Evolutionary conservation across 257 asterid genomes (phyloP).

Genomic region (Paraleonurus japonicus): DNA sequence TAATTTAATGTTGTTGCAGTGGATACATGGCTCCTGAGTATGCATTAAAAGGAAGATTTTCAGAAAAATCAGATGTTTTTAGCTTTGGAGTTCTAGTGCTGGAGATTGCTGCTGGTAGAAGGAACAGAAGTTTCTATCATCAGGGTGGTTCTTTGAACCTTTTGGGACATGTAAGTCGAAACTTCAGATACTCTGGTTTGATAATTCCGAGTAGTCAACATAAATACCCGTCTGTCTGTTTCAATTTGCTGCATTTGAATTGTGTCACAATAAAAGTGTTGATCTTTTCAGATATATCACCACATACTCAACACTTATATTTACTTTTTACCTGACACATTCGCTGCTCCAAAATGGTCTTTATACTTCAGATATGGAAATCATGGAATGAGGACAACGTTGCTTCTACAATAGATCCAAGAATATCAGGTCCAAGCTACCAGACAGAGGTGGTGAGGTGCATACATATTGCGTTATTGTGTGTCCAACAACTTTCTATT

Average conservation of each 20-base stretch:
- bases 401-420: not conserved
- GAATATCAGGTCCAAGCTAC: not conserved
- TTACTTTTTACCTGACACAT: too few species aligned
- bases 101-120: conserved; percentile 60
- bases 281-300: too few species aligned
- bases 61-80: conserved; percentile 70
- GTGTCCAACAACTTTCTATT: not conserved
- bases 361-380: not conserved
- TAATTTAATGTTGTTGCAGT: not conserved
- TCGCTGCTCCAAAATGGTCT: not conserved
- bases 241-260: not conserved
- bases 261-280: too few species aligned
- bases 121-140: conserved; percentile 37
- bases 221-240: not conserved
- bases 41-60: conserved; percentile 62
- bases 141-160: conserved; percentile 45
- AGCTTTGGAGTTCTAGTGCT: conserved; percentile 65
- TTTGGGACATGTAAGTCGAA: conserved; percentile 49
- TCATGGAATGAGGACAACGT: not conserved
- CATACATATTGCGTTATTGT: not conserved
- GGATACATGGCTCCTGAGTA: conserved; percentile 67
- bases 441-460: not conserved
- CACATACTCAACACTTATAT: too few species aligned
- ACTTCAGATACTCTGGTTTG: not conserved
- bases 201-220: not conserved